Percentiles rank a stretch among this genome's conserved stretches.
Conservation (phyloP, 1,284 basidiomycete genomes). For the Hypsizygus ulmarius region DNA sequence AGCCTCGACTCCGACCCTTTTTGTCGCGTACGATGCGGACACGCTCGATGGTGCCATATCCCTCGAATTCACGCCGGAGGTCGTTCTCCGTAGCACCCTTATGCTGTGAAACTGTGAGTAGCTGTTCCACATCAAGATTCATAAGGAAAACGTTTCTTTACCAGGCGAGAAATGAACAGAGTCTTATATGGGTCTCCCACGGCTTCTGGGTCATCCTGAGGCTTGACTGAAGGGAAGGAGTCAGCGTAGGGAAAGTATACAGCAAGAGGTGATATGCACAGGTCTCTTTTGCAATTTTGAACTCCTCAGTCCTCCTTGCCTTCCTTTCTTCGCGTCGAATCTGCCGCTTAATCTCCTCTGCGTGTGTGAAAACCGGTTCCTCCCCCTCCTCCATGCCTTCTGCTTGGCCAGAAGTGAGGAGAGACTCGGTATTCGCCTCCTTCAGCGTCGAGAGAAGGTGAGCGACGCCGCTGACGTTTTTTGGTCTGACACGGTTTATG, state of each 20-base stretch:
- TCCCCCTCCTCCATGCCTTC: conserved; percentile 78
- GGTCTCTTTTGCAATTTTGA: conserved; percentile 77
- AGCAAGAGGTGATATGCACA: conserved; percentile 51
- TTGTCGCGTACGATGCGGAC: conserved; percentile 90
- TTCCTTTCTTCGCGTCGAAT: conserved; percentile 78
- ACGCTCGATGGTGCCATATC: conserved; percentile 91
- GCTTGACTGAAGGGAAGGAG: conserved; percentile 66
- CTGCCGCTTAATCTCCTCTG: conserved; percentile 76
- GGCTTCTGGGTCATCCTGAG: conserved; percentile 89
- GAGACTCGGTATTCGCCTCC: conserved; percentile 70
- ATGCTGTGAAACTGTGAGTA: conserved; percentile 49
- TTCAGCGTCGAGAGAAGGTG: conserved; percentile 69
- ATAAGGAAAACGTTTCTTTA: conserved; percentile 34
- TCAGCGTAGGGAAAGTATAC: conserved; percentile 11
- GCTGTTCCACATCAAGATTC: not conserved
- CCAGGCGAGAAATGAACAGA: conserved; percentile 91
- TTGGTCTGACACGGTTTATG: conserved; percentile 67
- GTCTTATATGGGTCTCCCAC: conserved; percentile 98
- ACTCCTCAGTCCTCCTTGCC: conserved; percentile 77
- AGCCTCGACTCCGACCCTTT: conserved; percentile 84
- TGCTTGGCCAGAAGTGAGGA: conserved; percentile 55
- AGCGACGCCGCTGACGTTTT: conserved; percentile 75
- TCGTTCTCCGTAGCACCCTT: conserved; percentile 90
- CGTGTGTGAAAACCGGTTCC: conserved; percentile 72
- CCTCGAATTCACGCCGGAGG: conserved; percentile 91